Evolutionary conservation across 257 asterid species (phyloP), one percentile per base, ranked within the genome.

Genomic region (Solanum etuberosum): DNA sequence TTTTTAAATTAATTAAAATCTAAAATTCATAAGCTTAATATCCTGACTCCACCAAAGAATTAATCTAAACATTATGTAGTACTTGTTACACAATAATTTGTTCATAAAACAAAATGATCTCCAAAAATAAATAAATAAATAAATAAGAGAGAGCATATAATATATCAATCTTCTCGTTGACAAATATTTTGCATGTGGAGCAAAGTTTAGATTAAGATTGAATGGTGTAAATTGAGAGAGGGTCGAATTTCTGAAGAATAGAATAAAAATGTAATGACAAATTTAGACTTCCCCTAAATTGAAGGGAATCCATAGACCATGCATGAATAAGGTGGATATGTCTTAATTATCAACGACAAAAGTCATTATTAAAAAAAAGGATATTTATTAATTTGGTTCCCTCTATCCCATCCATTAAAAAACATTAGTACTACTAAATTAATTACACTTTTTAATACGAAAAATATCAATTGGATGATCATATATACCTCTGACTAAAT

Each of bases 291-390:
- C 74, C 32, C 40, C 85, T 73, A 46, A 86, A 34, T 86, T 34
- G 74, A 51, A 54, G 84, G 71, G 81, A 71, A 21, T 48, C 46
- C 85, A 54, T 34, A 72, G 51, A 35, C 81, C 40, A 51, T 51
- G 34, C 71, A 87, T 86, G 90, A 27, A 3, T 32, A 86, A 72
- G 78, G 74, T 40, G 31, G 87, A 83, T 32, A 73, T 87, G 84
- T 78, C 84, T n/a, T 78, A 25, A 78, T 78, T 65, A 43, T 77
- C 35, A 43, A 78, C 14, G 38, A 43, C 84, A 43, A 78, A 25
- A 76, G 48, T 72, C 32, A 74, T 37, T 5, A 67, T 38, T 78
- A 12, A 27, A 16, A 40, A 54, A 72, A 78, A 43, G 1, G 40
- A 46, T 78, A 54, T 78, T 78, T 46, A 42, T 15, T 27, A 29